Evolutionary conservation across 148 eudicot species (phyloP).

Genomic region (Persicaria maculosa): DNA sequence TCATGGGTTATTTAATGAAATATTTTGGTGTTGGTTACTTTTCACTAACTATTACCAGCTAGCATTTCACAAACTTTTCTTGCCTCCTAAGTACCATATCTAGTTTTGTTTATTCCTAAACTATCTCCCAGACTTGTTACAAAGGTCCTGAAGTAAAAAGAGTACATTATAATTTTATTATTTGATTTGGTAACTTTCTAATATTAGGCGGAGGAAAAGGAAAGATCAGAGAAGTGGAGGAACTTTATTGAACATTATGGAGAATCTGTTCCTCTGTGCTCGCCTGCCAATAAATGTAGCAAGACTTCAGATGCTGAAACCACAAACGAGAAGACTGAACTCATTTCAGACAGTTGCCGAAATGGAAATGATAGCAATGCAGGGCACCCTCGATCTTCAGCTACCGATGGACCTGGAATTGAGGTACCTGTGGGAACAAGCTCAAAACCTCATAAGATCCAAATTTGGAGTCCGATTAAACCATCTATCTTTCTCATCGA

Average conservation of each 20-base stretch:
- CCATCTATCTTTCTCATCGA: constrained; percentile 49
- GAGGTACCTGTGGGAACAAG: constrained; percentile 24
- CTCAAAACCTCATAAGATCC: constrained; percentile 29
- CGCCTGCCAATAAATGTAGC: constrained; percentile 22
- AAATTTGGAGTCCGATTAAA: constrained; percentile 58
- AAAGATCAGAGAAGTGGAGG: constrained; percentile 75
- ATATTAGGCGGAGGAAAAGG: constrained; percentile 74
- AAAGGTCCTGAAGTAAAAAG: background rate
- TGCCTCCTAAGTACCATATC: background rate
- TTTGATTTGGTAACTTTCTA: background rate
- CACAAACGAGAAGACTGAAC: constrained; percentile 17
- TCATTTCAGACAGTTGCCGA: constrained; percentile 16
- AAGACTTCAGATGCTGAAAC: constrained; percentile 26
- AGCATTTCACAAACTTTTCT: background rate
- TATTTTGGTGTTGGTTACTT: background rate
- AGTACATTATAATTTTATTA: background rate
- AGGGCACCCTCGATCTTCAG: constrained; percentile 22
- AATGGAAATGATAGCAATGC: constrained; percentile 38
- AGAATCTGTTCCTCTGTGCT: constrained; percentile 23
- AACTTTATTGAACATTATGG: constrained; percentile 63
- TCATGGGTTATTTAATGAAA: background rate
- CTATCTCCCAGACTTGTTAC: background rate
- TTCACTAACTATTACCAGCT: background rate
- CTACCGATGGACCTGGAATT: constrained; percentile 27
- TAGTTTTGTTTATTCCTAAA: background rate